Conservation (phyloP, 1,139 yeast genomes). For the Spathaspora sp. region DNA sequence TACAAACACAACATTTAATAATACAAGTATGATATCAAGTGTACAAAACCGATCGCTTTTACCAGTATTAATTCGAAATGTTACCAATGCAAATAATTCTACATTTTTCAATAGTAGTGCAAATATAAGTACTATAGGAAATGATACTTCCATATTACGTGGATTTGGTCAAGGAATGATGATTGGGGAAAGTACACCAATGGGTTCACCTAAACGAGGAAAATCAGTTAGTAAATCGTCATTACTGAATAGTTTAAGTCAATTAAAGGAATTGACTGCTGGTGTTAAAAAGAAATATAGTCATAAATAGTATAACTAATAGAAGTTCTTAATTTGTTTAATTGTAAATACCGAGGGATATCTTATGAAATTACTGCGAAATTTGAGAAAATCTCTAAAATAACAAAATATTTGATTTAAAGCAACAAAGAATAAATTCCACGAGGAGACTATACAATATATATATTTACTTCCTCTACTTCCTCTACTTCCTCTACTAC, state of each 20-base stretch:
- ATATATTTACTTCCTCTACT: too few relatives aligned
- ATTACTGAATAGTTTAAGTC: conserved; percentile 29
- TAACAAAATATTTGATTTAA: too few relatives aligned
- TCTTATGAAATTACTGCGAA: neutral
- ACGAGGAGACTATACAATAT: too few relatives aligned
- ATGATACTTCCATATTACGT: conserved; percentile 27
- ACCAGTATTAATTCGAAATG: conserved; percentile 6
- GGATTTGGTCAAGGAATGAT: conserved; percentile 40
- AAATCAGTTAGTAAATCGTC: conserved; percentile 12
- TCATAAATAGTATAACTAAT: conserved; percentile 1
- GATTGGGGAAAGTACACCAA: conserved; percentile 42
- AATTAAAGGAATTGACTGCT: conserved; percentile 37
- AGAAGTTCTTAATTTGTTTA: neutral
- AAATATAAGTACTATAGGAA: conserved; percentile 19
- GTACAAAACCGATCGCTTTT: conserved; percentile 9
- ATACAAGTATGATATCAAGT: conserved; percentile 8
- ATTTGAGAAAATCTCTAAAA: neutral
- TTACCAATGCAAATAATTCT: conserved; percentile 9
- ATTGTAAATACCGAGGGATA: neutral
- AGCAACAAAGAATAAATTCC: too few relatives aligned
- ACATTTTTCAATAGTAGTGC: conserved; percentile 20
- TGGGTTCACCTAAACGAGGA: conserved; percentile 27
- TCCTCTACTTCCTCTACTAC: too few relatives aligned
- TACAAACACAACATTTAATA: conserved; percentile 11
- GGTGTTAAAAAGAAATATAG: conserved; percentile 32